Percentiles rank a stretch among this genome's conserved stretches.
These are phyloP conservation scores for Flaveria brownii DNA, from an alignment of 129 eudicot species.

Conservation along the genomic window DNA sequence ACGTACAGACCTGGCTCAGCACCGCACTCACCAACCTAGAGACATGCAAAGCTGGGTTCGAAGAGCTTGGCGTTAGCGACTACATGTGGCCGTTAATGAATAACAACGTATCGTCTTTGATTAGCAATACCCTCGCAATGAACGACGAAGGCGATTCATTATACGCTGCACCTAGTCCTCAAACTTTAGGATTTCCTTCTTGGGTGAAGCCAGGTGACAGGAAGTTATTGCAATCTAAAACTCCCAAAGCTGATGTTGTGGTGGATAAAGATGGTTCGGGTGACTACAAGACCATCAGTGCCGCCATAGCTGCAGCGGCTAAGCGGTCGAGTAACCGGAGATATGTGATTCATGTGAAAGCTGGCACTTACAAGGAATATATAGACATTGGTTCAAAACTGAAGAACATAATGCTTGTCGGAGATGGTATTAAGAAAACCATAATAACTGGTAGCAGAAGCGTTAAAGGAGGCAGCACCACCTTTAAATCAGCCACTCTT, in stretches of 20 bases:
- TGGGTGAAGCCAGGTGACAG: constrained; percentile 65
- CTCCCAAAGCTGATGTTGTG: constrained; percentile 49
- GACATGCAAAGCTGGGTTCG: constrained; percentile 57
- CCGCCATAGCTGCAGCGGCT: constrained; percentile 57
- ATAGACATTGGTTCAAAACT: constrained; percentile 45
- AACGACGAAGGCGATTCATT: constrained; percentile 37
- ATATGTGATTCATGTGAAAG: constrained; percentile 59
- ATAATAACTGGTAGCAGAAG: constrained; percentile 72
- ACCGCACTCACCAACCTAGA: constrained; percentile 45
- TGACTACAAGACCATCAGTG: constrained; percentile 47
- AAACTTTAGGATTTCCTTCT: constrained; percentile 46
- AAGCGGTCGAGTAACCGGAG: constrained; percentile 51
- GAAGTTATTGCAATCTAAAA: constrained; percentile 48
- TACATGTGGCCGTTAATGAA: constrained; percentile 43
- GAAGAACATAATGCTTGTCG: constrained; percentile 67
- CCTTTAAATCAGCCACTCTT: constrained; percentile 75
- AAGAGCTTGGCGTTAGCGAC: constrained; percentile 53
- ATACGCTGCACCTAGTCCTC: constrained; percentile 14
- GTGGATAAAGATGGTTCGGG: constrained; percentile 86
- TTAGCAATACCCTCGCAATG: constrained; percentile 62
- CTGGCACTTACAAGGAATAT: constrained; percentile 61
- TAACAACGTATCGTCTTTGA: constrained; percentile 49
- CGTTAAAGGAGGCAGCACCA: constrained; percentile 70
- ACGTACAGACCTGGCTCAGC: constrained; percentile 51
- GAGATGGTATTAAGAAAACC: constrained; percentile 77